Conservation (phyloP, 371 early-diverging fungal genomes). For the Ordospora colligata region DNA sequence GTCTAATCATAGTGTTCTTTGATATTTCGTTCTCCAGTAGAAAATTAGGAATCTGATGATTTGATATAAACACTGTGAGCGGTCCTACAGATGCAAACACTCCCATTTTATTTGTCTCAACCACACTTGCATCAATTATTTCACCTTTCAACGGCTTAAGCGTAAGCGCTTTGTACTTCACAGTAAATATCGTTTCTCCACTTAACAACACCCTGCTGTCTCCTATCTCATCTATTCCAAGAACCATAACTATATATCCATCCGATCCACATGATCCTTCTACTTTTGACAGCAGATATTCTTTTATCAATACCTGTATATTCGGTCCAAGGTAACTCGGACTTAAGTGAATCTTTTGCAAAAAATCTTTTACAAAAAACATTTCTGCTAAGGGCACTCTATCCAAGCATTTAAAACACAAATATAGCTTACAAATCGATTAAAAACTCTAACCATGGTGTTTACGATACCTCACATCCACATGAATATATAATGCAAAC, state of each 20-base stretch:
- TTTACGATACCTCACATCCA: too few species aligned
- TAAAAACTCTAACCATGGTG: too few species aligned
- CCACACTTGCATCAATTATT: constrained; percentile 85
- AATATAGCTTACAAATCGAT: too few species aligned
- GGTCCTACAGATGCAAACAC: constrained; percentile 92
- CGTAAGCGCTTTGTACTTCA: constrained; percentile 85
- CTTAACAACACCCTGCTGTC: constrained; percentile 42
- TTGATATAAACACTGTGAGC: constrained; percentile 81
- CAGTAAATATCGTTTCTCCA: constrained; percentile 83
- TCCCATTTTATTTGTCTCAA: constrained; percentile 86
- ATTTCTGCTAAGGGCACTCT: constrained; percentile 25
- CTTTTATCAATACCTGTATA: constrained; percentile 49
- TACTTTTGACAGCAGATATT: constrained; percentile 48
- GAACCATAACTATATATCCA: constrained; percentile 58
- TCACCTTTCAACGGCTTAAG: constrained; percentile 90
- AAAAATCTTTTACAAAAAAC: constrained; percentile 56
- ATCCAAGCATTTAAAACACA: background rate
- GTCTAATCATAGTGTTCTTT: constrained; percentile 72
- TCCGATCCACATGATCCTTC: constrained; percentile 58
- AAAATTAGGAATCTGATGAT: constrained; percentile 65
- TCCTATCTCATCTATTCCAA: constrained; percentile 52
- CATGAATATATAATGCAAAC: too few species aligned
- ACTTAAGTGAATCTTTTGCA: constrained; percentile 50
- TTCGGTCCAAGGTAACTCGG: constrained; percentile 57
- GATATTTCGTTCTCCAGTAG: constrained; percentile 66